Evolutionary conservation across 805 yeast species (phyloP).

Genomic region (Candida alai): DNA sequence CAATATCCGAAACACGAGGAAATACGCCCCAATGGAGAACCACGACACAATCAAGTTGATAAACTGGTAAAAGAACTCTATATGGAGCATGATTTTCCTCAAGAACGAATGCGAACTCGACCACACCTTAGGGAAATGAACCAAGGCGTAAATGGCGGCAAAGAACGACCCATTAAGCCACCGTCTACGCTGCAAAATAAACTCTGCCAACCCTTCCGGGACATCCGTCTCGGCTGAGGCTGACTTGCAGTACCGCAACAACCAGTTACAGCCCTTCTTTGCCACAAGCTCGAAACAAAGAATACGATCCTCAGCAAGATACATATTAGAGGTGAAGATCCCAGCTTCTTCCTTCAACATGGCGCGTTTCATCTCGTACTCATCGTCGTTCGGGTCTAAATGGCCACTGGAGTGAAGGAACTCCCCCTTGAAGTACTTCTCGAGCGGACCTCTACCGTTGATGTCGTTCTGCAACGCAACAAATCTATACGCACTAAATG

Average conservation of each 20-base stretch:
- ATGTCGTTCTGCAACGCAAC: slow-evolving; percentile 54
- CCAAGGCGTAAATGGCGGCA: slow-evolving; percentile 55
- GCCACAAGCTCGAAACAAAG: slow-evolving; percentile 63
- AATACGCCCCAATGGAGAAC: slow-evolving; percentile 63
- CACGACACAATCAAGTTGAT: slow-evolving; percentile 54
- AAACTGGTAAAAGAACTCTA: slow-evolving; percentile 55
- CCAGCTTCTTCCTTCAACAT: slow-evolving; percentile 42
- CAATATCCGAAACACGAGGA: slow-evolving; percentile 58
- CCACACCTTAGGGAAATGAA: slow-evolving; percentile 54
- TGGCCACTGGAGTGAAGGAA: slow-evolving; percentile 54
- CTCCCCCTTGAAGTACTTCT: slow-evolving; percentile 66
- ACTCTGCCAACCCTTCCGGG: slow-evolving; percentile 59
- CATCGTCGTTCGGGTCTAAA: slow-evolving; percentile 55
- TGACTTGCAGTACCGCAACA: slow-evolving; percentile 57
- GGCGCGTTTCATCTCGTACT: slow-evolving; percentile 33
- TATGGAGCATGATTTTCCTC: slow-evolving; percentile 48
- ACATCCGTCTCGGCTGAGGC: slow-evolving; percentile 69
- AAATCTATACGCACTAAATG: slow-evolving; percentile 62
- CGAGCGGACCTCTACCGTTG: slow-evolving; percentile 54
- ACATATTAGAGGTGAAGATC: slow-evolving; percentile 66
- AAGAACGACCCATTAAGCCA: slow-evolving; percentile 72
- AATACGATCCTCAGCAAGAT: slow-evolving; percentile 66
- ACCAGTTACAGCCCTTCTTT: slow-evolving; percentile 55
- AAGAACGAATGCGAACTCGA: slow-evolving; percentile 48
- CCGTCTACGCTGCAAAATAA: slow-evolving; percentile 60